Evolutionary conservation across 148 eudicot genomes (phyloP), one percentile per base, ranked within the genome.

Genomic region (Rhododendron henanense): DNA sequence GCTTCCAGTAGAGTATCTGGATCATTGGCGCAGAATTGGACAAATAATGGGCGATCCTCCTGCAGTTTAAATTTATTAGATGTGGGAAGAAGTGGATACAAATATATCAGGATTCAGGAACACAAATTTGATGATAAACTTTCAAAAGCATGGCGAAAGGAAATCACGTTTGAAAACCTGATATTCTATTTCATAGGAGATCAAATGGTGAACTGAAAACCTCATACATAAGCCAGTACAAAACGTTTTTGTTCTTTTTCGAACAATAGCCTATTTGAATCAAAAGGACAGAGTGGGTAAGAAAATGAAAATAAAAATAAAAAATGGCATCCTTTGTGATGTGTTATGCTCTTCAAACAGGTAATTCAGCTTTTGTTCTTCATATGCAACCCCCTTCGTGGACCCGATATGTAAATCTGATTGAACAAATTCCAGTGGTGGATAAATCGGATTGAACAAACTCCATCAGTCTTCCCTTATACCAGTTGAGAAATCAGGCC

Each of bases 31-130:
- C 99, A 97, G 77, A 95, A 97, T 83, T 97, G 99, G 83, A 97
- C 98, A 91, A 97, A 95, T 59, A 97, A 89, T 14, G 99, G 99
- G 18, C 99, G 92, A 82, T 97, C 99, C 87, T 95, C 99, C 99
- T 97, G 92, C 87, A 90, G 83, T 45, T 33, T 65, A 33, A 86
- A 41, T 79, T 47, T 39, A 47, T 50, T n/a, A 35, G 69, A 69
- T 15, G 48, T 1, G 51, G 51, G 51, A 28, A 16, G 84, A 6
- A 39, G 45, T 2, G 31, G n/a, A 78, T 44, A 31, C 7, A 33
- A 74, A 59, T 41, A 61, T 37, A 4, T n/a, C 11, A 84, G 45
- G 44, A 67, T 11, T 14, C 11, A 84, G 45, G 44, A 44, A 83
- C 77, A 84, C 6, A 28, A 84, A 84, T 71, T 4, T 28, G 23